Percentiles rank a stretch among this genome's conserved stretches.
phyloP scores from a whole-genome alignment of 1,139 yeast genomes.

The Saccharomyces hybrid region DNA sequence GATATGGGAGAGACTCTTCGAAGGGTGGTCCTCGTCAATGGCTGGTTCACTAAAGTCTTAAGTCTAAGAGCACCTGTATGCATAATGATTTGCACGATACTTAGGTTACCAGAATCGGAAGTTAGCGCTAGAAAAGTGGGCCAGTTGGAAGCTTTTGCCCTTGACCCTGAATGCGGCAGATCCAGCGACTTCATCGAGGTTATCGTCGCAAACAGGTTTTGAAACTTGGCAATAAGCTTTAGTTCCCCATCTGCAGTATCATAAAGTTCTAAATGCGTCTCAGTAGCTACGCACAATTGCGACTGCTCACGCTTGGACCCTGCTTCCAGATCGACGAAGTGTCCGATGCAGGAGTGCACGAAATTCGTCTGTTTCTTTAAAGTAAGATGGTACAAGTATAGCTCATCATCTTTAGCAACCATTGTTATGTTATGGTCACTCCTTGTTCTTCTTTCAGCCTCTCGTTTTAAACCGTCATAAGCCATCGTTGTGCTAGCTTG shows the following conservation, averaged over 20 bases:
- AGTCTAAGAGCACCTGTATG: slow-evolving; percentile 35
- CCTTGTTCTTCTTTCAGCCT: background rate
- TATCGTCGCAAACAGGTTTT: slow-evolving; percentile 49
- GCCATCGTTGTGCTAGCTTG: background rate
- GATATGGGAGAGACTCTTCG: slow-evolving; percentile 73
- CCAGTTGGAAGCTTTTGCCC: slow-evolving; percentile 42
- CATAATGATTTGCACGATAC: slow-evolving; percentile 44
- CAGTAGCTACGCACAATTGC: slow-evolving; percentile 29
- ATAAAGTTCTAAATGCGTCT: slow-evolving; percentile 26
- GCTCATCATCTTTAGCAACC: background rate
- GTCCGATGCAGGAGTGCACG: slow-evolving; percentile 53
- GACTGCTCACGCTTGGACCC: slow-evolving; percentile 41
- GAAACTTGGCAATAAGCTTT: slow-evolving; percentile 37
- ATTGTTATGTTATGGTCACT: background rate
- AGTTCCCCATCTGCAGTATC: slow-evolving; percentile 54
- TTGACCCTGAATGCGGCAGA: slow-evolving; percentile 32
- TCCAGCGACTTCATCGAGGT: slow-evolving; percentile 37
- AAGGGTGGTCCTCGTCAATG: slow-evolving; percentile 69
- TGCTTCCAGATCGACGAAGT: slow-evolving; percentile 52
- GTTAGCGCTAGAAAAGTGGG: slow-evolving; percentile 60
- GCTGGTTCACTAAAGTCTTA: slow-evolving; percentile 50
- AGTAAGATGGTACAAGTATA: slow-evolving; percentile 56
- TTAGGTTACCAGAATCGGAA: slow-evolving; percentile 73
- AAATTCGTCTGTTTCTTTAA: slow-evolving; percentile 51
- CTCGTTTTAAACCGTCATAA: background rate